A percentile compares a stretch with the other conserved stretches of the same genome.
phyloP scores from a whole-genome alignment of 2,329 filamentous ascomycete species.

The Penicillium sp. region DNA sequence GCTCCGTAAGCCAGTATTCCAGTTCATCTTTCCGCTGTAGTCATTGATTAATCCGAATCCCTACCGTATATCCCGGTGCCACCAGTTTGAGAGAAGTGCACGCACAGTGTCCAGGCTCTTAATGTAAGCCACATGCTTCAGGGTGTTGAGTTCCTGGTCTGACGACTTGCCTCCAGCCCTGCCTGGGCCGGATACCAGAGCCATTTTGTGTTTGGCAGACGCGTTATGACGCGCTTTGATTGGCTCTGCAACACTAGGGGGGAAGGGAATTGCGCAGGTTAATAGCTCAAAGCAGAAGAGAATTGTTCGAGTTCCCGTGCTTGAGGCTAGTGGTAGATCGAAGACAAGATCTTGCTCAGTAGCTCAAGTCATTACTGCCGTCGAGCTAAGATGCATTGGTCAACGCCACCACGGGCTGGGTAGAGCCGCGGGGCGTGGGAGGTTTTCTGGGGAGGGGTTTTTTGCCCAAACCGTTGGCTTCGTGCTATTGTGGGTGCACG shows the following conservation, averaged over 20 bases:
- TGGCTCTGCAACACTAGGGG: background rate
- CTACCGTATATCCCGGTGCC: constrained; percentile 3
- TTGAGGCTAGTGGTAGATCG: background rate
- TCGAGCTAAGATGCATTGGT: constrained; percentile 16
- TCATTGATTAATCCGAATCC: constrained; percentile 35
- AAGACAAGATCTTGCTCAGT: constrained; percentile 3
- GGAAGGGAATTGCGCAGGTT: constrained; percentile 18
- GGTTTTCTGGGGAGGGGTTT: constrained; percentile 8
- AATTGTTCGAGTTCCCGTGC: background rate
- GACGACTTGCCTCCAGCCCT: constrained; percentile 49
- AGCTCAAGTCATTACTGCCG: constrained; percentile 20
- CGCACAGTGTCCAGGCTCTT: constrained; percentile 83
- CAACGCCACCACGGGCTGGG: constrained; percentile 7
- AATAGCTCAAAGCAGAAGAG: constrained; percentile 14
- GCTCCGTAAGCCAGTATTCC: constrained; percentile 97
- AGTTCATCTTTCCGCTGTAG: constrained; percentile 83
- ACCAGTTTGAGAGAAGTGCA: constrained; percentile 33
- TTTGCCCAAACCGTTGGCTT: constrained; percentile 3
- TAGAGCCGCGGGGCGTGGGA: constrained; percentile 15
- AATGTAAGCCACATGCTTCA: constrained; percentile 86
- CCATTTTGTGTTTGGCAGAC: constrained; percentile 46
- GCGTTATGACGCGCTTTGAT: background rate
- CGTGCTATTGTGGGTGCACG: constrained; percentile 11
- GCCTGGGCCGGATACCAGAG: constrained; percentile 62
- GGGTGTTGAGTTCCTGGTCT: constrained; percentile 55